phyloP scores from a whole-genome alignment of 139 green algal genomes.

The Coccomyxa sp. region DNA sequence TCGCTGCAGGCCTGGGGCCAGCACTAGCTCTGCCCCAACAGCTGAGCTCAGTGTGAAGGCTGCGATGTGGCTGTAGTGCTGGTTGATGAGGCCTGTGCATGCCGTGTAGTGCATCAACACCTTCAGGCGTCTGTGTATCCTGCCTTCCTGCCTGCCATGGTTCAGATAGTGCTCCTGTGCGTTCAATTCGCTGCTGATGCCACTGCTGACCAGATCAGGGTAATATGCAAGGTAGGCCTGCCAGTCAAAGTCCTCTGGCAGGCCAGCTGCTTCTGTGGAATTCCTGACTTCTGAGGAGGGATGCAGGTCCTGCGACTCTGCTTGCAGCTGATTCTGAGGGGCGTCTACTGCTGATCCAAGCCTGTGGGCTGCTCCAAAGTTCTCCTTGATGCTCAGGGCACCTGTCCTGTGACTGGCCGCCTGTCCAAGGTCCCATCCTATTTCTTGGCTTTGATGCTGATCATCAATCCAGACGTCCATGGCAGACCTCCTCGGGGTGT shows the following conservation, averaged over 20 bases:
- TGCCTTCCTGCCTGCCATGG: slow-evolving; percentile 34
- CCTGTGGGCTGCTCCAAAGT: too few species aligned
- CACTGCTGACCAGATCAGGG: slow-evolving; percentile 34
- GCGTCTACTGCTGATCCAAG: too few species aligned
- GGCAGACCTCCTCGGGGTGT: too few species aligned
- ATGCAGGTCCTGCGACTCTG: too few species aligned
- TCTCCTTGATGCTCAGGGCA: too few species aligned
- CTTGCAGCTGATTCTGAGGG: too few species aligned
- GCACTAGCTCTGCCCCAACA: slow-evolving; percentile 52
- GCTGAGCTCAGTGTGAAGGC: slow-evolving; percentile 49
- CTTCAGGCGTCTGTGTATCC: slow-evolving; percentile 35
- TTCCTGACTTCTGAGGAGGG: too few species aligned
- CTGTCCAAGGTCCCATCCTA: too few species aligned
- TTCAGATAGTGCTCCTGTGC: slow-evolving; percentile 46
- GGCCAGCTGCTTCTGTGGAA: too few species aligned
- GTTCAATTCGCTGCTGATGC: slow-evolving; percentile 23
- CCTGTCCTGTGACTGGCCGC: too few species aligned
- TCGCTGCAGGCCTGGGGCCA: slow-evolving; percentile 49
- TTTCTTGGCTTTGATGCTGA: too few species aligned
- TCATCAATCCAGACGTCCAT: too few species aligned
- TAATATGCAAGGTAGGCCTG: slow-evolving; percentile 56
- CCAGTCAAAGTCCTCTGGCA: slow-evolving; percentile 53
- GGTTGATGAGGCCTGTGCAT: slow-evolving; percentile 70
- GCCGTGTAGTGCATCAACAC: slow-evolving; percentile 66
- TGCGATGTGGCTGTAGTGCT: slow-evolving; percentile 68